Evolutionary conservation across 495 filamentous ascomycete species (phyloP), one percentile per base, ranked within the genome.

Genomic region (Bryoglossum gracile): DNA sequence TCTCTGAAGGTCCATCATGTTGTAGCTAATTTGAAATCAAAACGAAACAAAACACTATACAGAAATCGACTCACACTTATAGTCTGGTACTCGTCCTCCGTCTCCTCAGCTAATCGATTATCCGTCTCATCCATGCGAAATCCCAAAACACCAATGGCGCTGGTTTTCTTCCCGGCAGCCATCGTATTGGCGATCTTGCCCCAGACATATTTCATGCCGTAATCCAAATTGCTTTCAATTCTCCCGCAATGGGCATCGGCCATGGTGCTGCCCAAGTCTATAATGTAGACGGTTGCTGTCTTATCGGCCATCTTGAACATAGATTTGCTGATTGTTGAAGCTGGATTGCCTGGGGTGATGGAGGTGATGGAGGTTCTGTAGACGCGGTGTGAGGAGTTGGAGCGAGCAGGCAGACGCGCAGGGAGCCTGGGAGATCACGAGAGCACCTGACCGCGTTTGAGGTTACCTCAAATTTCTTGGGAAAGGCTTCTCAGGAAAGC

Each of bases 121-220:
- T 74, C 55, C 0, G 91, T 91, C 16, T 73, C 82, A 65, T 94
- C 81, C 42, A 90, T 91, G 22, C 85, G 76, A 17, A 96, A 68
- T 8, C 86, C 92, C 46, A 99, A 62, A 9, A 96, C 86, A 8
- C 87, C 89, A 18, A 91, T 60, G 4, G 73, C 78, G 51, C 82
- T 80, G 4, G 86, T 94, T 63, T 94, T 95, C 39, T 91, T 81
- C 23, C 80, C 84, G 19, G 84, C 87, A 11, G 82, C 75, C 48
- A 98, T 81, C 8, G 87, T 94, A 17, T 75, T 80, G 0, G 87
- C 87, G 56, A 97, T 94, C 57, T 82, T 89, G 65, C 96, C 92
- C 92, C 92, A 99, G 40, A 99, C 79, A 72, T 95, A 99, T 46
- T 78, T 78, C 85, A 97, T 83, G 16, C 81, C 76, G 74, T 80